Evolutionary conservation across 176 grass and related monocot genomes (phyloP), one percentile per base, ranked within the genome.

Genomic region (Saccharum officinarum): DNA sequence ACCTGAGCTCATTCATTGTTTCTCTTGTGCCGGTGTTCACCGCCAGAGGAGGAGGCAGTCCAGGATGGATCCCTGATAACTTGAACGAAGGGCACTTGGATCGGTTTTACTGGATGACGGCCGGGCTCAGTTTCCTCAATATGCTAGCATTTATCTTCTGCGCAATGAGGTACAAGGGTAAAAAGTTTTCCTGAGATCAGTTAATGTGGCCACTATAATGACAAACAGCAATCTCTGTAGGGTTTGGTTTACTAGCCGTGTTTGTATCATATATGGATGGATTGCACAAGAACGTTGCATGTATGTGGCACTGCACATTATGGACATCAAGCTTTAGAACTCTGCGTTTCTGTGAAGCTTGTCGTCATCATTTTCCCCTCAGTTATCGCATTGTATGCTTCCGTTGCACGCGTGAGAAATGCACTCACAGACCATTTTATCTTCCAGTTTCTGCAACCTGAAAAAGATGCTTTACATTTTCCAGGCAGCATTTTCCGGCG

Each of bases 41-140:
- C 7, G 86, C 82, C 26, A 65, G 72, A 77, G 93, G 87, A 75
- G 33, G 34, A 3, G 89, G 87, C 36, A 82, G 54, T 67, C 78
- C 77, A 5, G 87, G 89, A 41, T 94, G 92, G 92, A 91, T 94
- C 82, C 84, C 92, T 22, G 84, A 88, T 65, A 85, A 94, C 83
- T 52, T 94, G 17, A 92, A 95, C 37, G 85, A 90, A 71, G 90
- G 85, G 3, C 93, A 90, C 83, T n/a, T 92, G 80, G 93, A 95
- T 28, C 69, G 83, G 20, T 95, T 88, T 86, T 92, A 84, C 83
- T 81, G 75, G 84, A 87, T 95, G 80, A 71, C 92, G 69, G 76
- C 90, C 10, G 88, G 59, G 1, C 46, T 92, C 25, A 75, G 81
- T 72, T 30, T 86, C 2, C 5, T 90, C 8, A 91, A 90, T 78